phyloP scores from a whole-genome alignment of 2,329 filamentous ascomycete species.

The Pleomassaria siparia region DNA sequence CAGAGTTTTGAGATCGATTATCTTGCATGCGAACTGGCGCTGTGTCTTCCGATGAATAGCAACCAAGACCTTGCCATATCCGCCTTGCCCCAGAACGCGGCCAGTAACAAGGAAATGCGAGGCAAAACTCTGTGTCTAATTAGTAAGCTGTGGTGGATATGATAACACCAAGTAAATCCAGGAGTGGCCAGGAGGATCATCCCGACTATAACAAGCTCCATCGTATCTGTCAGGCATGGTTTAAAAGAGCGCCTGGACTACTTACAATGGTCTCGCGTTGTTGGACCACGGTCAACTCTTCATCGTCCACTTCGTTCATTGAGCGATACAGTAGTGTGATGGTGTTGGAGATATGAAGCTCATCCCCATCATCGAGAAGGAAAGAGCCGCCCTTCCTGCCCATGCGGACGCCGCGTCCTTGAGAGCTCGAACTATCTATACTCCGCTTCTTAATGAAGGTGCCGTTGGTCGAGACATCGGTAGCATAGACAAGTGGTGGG shows the following conservation, averaged over 20 bases:
- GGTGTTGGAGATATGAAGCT: constrained; percentile 36
- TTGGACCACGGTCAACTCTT: constrained; percentile 24
- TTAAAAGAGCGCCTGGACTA: constrained; percentile 24
- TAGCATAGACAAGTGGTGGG: constrained; percentile 50
- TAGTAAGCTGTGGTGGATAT: too few species aligned
- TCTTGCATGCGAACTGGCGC: constrained; percentile 69
- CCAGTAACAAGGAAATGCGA: constrained; percentile 53
- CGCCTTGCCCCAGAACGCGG: constrained; percentile 57
- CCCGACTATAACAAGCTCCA: too few species aligned
- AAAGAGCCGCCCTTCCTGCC: constrained; percentile 37
- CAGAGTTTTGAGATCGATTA: constrained; percentile 54
- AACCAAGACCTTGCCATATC: constrained; percentile 57
- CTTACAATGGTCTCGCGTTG: constrained; percentile 40
- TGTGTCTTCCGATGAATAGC: constrained; percentile 55
- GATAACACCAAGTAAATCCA: too few species aligned
- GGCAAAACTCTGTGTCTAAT: constrained; percentile 46
- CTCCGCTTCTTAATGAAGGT: constrained; percentile 40
- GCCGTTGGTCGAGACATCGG: constrained; percentile 49
- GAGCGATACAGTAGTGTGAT: constrained; percentile 31
- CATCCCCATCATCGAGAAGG: constrained; percentile 49
- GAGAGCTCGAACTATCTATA: constrained; percentile 20
- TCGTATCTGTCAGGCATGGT: too few species aligned
- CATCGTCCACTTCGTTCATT: constrained; percentile 11
- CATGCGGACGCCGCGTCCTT: constrained; percentile 32
- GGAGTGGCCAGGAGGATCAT: too few species aligned